These are phyloP conservation scores for Dactylellina cionopaga DNA, from an alignment of 2,329 filamentous ascomycete species.

Conservation along the genomic window DNA sequence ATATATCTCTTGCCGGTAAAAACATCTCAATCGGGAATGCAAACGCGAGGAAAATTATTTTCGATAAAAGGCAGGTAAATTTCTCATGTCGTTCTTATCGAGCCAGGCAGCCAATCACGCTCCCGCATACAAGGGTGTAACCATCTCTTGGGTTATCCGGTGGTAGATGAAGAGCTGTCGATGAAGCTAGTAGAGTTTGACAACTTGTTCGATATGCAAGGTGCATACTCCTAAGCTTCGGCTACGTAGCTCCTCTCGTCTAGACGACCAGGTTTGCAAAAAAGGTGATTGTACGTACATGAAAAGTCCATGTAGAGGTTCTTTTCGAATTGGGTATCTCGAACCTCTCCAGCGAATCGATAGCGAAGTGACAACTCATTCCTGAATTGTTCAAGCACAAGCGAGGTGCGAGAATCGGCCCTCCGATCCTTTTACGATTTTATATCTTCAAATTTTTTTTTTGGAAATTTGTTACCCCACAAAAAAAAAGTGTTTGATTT, in stretches of 20 bases:
- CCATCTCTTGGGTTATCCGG: no score
- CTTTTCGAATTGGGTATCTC: slow-evolving; percentile 17
- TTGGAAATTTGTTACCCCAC: no score
- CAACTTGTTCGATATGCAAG: not conserved
- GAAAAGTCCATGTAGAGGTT: not conserved
- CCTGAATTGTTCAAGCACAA: not conserved
- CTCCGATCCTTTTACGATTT: not conserved
- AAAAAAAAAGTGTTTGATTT: no score
- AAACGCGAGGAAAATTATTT: not conserved
- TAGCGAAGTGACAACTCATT: slow-evolving; percentile 35
- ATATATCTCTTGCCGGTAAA: no score
- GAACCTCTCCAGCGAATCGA: slow-evolving; percentile 17
- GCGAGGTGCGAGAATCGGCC: not conserved
- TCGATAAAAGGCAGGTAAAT: slow-evolving; percentile 11
- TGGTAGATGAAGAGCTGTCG: no score
- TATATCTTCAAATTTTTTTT: no score
- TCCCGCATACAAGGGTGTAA: no score
- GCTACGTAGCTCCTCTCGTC: slow-evolving; percentile 6
- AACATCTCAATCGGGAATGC: not conserved
- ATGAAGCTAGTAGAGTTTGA: no score
- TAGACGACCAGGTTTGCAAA: not conserved
- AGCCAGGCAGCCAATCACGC: not conserved
- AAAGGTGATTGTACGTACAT: not conserved
- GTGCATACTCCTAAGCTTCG: slow-evolving; percentile 10
- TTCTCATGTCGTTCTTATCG: not conserved